A percentile compares a stretch with the other conserved stretches of the same genome.
phyloP scores from a whole-genome alignment of 768 basidiomycete species.

The Boletales sp. region DNA sequence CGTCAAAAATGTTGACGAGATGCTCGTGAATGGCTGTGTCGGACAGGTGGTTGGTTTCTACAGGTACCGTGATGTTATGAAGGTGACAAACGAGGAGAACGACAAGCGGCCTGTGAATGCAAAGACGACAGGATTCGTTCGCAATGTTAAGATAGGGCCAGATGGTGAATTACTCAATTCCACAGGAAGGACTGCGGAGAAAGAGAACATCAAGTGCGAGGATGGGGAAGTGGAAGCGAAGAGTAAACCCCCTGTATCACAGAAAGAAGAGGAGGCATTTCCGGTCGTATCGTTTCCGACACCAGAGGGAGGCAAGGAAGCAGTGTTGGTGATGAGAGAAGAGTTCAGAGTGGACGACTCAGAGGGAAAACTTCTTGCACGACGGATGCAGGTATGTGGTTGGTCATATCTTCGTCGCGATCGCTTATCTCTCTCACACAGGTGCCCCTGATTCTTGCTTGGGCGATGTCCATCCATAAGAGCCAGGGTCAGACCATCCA shows the following conservation, averaged over 20 bases:
- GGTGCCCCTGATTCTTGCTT: slow-evolving; percentile 72
- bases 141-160: slow-evolving; percentile 30
- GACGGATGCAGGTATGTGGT: slow-evolving; percentile 40
- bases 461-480: slow-evolving; percentile 80
- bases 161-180: slow-evolving; percentile 24
- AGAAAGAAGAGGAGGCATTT: slow-evolving; percentile 37
- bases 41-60: slow-evolving; percentile 59
- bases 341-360: slow-evolving; percentile 53
- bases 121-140: slow-evolving; percentile 34
- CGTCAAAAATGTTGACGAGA: slow-evolving; percentile 59
- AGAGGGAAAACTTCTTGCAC: slow-evolving; percentile 46
- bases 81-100: slow-evolving; percentile 16
- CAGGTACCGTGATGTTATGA: slow-evolving; percentile 20
- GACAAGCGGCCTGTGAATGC: slow-evolving; percentile 18
- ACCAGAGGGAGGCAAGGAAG: slow-evolving; percentile 38
- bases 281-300: slow-evolving; percentile 49
- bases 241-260: slow-evolving; percentile 26
- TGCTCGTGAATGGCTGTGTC: slow-evolving; percentile 69
- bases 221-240: slow-evolving; percentile 15
- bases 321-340: slow-evolving; percentile 47
- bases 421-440: slow-evolving; percentile 20
- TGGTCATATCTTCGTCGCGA: not conserved
- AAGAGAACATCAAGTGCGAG: slow-evolving; percentile 31
- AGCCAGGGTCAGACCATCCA: slow-evolving; percentile 73
- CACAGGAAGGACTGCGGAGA: slow-evolving; percentile 13